Evolutionary conservation across 1,284 basidiomycete genomes (phyloP).

Genomic region (Cryptococcus sp.): DNA sequence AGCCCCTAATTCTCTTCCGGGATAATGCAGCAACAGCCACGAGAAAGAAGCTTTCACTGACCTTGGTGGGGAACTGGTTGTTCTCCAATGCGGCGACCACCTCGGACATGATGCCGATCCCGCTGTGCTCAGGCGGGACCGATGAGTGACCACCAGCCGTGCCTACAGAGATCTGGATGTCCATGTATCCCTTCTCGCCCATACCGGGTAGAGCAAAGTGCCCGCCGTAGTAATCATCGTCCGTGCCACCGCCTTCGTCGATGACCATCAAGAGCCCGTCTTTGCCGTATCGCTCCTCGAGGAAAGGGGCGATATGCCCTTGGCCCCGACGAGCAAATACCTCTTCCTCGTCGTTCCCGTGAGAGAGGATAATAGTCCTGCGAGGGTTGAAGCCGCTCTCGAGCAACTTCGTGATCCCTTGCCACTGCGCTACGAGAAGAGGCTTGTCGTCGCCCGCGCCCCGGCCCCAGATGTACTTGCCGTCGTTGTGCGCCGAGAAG

Average conservation of each 20-base stretch:
- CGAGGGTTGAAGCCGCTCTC: constrained; percentile 43
- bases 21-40: too few relatives aligned
- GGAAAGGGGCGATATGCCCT: constrained; percentile 46
- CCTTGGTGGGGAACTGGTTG: constrained; percentile 48
- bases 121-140: constrained; percentile 54
- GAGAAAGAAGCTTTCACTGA: constrained; percentile 11
- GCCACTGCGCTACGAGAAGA: constrained; percentile 54
- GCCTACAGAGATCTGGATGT: constrained; percentile 47
- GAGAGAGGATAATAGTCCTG: constrained; percentile 50
- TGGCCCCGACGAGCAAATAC: constrained; percentile 51
- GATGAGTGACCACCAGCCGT: constrained; percentile 55
- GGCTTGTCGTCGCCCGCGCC: constrained; percentile 52
- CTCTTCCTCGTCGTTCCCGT: constrained; percentile 52
- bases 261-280: constrained; percentile 51
- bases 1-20: neutral
- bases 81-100: constrained; percentile 53
- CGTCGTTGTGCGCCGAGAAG: constrained; percentile 51
- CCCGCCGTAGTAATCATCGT: constrained; percentile 43
- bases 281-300: constrained; percentile 51
- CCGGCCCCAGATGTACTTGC: constrained; percentile 50
- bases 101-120: constrained; percentile 55
- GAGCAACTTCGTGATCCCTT: constrained; percentile 49
- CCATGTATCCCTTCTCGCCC: constrained; percentile 52
- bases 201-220: constrained; percentile 46
- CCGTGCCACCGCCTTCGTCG: constrained; percentile 50